Evolutionary conservation across 2,329 filamentous ascomycete genomes (phyloP), one percentile per base, ranked within the genome.

Genomic region (Mariannaea sp.): DNA sequence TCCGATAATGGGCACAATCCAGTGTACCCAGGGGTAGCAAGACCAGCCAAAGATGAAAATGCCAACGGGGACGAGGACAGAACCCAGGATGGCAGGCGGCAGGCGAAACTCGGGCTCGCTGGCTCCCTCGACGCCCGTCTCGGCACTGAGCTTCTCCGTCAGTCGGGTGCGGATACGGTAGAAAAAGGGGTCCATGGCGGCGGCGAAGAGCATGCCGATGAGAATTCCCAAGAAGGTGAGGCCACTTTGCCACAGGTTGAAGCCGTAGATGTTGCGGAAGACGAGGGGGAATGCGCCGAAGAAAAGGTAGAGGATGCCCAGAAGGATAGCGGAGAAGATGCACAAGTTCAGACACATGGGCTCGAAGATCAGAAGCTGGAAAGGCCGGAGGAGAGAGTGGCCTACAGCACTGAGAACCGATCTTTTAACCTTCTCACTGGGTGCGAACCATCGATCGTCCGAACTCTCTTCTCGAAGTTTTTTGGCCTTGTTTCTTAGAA

Each of bases 31-130:
- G 2, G 85, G 71, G 69, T 86, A 92, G 12, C 88, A 88, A 4
- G 89, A 92, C 89, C 91, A 96, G 7, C 85, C 91, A 73, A 96
- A 96, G 74, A 90, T 88, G 71, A 97, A 96, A 13, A 97, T 74
- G 6, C 90, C 90, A 50, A 89, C 77, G 5, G 92, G 90, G 26
- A 94, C 90, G 8, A 96, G 73, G 38, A 91, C 72, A 1, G 86
- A 86, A n/a, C 92, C 93, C 7, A 80, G 69, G 45, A 92, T 88
- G 16, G 86, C 83, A 27, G 90, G 85, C 6, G 90, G 89, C 27
- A 97, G 80, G 56, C 91, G 85, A 74, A 88, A 95, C 74, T 97
- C 93, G 7, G 93, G 92, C 77, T 96, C 90, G 54, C 85, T 87
- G 42, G 81, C 77, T 5, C 81, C 83, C 49, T 74, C 65, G 54